Conservation (phyloP, 805 yeast species). For the Spathaspora sp. region DNA sequence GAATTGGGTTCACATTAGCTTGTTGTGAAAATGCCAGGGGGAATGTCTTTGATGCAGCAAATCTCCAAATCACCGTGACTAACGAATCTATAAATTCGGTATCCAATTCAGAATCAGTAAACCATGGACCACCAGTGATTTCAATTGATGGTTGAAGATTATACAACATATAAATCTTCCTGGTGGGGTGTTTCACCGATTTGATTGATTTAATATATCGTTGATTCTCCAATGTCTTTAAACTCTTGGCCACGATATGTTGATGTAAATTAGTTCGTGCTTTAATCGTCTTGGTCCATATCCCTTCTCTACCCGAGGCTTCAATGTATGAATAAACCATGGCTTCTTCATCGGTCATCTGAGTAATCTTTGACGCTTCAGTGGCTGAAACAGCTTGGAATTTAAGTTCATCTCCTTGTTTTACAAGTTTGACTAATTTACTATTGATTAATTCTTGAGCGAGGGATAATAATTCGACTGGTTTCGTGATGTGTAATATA, state of each 20-base stretch:
- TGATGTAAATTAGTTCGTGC: conserved; percentile 87
- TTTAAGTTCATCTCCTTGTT: conserved; percentile 60
- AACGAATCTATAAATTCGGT: conserved; percentile 87
- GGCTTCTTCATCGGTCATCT: conserved; percentile 84
- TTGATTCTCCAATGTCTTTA: conserved; percentile 76
- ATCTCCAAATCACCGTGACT: conserved; percentile 84
- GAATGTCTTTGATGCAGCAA: conserved; percentile 67
- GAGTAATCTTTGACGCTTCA: conserved; percentile 74
- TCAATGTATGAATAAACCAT: conserved; percentile 89
- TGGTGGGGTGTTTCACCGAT: conserved; percentile 86
- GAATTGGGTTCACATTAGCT: conserved; percentile 34
- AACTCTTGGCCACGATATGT: conserved; percentile 80
- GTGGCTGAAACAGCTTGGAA: conserved; percentile 71
- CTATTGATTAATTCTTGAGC: conserved; percentile 52
- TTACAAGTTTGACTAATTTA: conserved; percentile 66
- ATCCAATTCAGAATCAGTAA: conserved; percentile 92
- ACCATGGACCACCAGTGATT: conserved; percentile 99
- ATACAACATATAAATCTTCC: conserved; percentile 94
- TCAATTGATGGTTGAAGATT: conserved; percentile 91
- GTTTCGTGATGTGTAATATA: conserved; percentile 40
- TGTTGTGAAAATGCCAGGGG: conserved; percentile 63
- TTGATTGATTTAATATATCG: conserved; percentile 85
- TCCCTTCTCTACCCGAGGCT: conserved; percentile 91
- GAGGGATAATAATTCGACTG: conserved; percentile 42
- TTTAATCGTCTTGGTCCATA: conserved; percentile 90